A percentile compares a stretch with the other conserved stretches of the same genome.
These are phyloP conservation scores for Penicillium sp. DNA, from an alignment of 2,329 filamentous ascomycete species.

Conservation along the genomic window DNA sequence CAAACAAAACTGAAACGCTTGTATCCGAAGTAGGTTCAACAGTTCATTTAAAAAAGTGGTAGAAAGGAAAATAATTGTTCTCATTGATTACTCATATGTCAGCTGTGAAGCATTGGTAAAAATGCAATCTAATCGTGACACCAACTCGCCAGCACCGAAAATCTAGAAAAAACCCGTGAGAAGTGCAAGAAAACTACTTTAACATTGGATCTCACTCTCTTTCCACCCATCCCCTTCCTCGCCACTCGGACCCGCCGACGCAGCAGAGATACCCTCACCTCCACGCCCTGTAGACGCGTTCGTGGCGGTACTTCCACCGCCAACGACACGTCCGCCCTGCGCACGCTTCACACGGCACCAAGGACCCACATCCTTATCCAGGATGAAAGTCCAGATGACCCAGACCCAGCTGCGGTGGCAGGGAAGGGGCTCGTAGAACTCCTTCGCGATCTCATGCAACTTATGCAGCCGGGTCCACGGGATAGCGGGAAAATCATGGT, in stretches of 20 bases:
- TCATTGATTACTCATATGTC: no score
- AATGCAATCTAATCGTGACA: conserved; percentile 1
- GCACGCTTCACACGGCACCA: conserved; percentile 92
- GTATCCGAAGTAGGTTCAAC: no score
- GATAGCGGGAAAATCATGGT: conserved; percentile 97
- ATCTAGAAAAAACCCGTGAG: conserved; percentile 4
- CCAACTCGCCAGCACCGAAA: conserved; percentile 4
- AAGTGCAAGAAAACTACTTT: conserved; percentile 14
- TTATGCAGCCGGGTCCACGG: conserved; percentile 87
- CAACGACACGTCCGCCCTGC: conserved; percentile 70
- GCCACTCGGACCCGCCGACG: conserved; percentile 52
- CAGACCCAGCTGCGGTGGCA: conserved; percentile 87
- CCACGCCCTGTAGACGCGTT: conserved; percentile 32
- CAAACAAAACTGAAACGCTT: no score
- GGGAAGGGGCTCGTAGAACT: conserved; percentile 90
- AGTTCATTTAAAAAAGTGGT: no score
- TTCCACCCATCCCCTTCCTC: conserved; percentile 64
- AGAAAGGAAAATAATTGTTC: no score
- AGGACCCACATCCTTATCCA: conserved; percentile 85
- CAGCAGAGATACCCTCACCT: conserved; percentile 50
- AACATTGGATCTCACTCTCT: conserved; percentile 71
- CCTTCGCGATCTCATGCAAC: conserved; percentile 77
- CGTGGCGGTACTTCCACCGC: conserved; percentile 34
- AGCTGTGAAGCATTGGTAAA: no score
- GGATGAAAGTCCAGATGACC: conserved; percentile 94